A percentile compares a stretch with the other conserved stretches of the same genome.
Conservation (phyloP, 2,329 filamentous ascomycete genomes). For the Colletotrichum chlorophyti region DNA sequence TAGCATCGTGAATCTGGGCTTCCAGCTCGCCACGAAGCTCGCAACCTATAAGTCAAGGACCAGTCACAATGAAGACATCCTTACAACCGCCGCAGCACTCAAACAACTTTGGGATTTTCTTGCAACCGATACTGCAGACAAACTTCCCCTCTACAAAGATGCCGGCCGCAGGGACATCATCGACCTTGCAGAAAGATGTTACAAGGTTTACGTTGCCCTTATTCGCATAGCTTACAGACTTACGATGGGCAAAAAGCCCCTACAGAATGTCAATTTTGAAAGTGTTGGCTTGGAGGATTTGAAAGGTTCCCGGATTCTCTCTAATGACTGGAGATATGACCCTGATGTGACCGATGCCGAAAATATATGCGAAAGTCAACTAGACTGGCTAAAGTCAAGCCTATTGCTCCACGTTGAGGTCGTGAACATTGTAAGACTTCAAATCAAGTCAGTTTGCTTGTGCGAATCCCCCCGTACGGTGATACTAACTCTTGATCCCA, state of each 20-base stretch:
- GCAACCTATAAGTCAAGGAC: slow-evolving; percentile 1
- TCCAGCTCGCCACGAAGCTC: slow-evolving; percentile 17
- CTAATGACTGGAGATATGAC: background rate
- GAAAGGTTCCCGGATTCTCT: slow-evolving; percentile 9
- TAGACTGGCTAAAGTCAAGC: slow-evolving; percentile 1
- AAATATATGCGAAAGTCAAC: background rate
- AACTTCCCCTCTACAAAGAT: slow-evolving; percentile 3
- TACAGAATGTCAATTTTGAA: slow-evolving; percentile 10
- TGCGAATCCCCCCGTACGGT: too few species aligned
- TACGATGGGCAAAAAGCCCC: too few species aligned
- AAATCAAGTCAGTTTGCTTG: background rate
- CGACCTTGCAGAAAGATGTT: slow-evolving; percentile 13
- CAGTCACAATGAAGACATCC: background rate
- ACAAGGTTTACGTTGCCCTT: slow-evolving; percentile 7
- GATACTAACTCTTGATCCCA: background rate
- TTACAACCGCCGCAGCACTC: background rate
- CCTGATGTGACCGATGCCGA: background rate
- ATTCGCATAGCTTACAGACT: slow-evolving; percentile 13
- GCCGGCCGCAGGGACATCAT: slow-evolving; percentile 14
- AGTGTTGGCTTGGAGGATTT: slow-evolving; percentile 6
- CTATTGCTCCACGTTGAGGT: slow-evolving; percentile 16
- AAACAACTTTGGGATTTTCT: slow-evolving; percentile 12
- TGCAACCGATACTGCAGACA: background rate
- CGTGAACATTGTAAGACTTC: slow-evolving; percentile 7
- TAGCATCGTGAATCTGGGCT: slow-evolving; percentile 14